Base-by-base conservation (phyloP, 2,329 filamentous ascomycete genomes). In the Amauroascus verrucosus region DNA sequence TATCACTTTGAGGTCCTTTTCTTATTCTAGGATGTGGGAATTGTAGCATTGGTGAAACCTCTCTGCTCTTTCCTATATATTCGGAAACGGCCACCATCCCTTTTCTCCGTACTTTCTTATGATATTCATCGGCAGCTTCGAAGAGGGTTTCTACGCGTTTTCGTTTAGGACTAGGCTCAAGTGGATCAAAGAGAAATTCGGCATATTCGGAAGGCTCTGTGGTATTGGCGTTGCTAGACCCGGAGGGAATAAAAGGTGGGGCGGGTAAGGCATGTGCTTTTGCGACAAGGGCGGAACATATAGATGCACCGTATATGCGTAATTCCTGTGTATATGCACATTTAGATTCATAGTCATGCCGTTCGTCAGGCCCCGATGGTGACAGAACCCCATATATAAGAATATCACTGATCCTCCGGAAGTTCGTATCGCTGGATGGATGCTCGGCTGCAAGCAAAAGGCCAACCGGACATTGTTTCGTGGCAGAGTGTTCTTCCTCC, bases 81-180 rank as follows among this genome's bases (percentile, higher is more conserved):
- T 66, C 9, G 64, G 60, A 30, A 65, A 64, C n/a, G 64, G 57
- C 52, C n/a, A 71, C 68, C 14, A 62, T 66, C 37, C 70, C 70
- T 46, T 65, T 67, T 57, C 69, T 67, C 33, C 68, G 66, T 20
- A 72, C 68, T 46, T 63, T 62, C 30, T 64, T 67, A 54, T 72
- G 70, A 60, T 71, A 68, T 47, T 71, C 67, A 3, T 68, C 64
- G 8, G 67, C 70, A 2, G 65, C 64, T 54, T 72, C 69, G 43
- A 72, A 72, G 1, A 72, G 61, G 1, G 64, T 71, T 37, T 67
- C 66, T n/a, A 72, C 67, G 33, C 70, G 65, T 58, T 71, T 72
- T 41, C 70, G 64, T 56, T 72, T 72, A 2, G 69, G 69, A 43
- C 68, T 72, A 3, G 68, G 68, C 1, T 69, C 70, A 13, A 66